Base-by-base conservation (phyloP, 768 basidiomycete species). In the Termitomyces sp. region DNA sequence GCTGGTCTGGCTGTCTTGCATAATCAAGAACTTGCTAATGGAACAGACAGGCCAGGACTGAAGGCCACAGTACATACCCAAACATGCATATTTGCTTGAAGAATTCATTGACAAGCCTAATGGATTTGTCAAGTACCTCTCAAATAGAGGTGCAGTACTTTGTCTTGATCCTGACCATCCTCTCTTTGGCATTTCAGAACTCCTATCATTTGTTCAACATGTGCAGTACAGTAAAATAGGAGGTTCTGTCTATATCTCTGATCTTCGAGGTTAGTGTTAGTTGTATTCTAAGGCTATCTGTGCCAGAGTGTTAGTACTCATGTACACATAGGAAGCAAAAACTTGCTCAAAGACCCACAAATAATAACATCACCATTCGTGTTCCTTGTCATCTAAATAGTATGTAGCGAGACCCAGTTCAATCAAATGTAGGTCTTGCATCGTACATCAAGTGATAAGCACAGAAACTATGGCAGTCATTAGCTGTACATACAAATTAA, bases 61-160 rank as follows among this genome's bases (percentile, higher is more conserved):
- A 50, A 36, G n/a, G 48, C 32, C 18, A 22, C 48, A 50, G n/a
- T n/a, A n/a, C n/a, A n/a, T 16, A 8, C 18, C 34, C 4, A 50
- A 50, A 34, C n/a, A 14, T 13, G 48, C 48, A 27, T 50, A 50
- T 24, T 34, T 46, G 7, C 29, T 64, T 0, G 62, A 66, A 39
- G 65, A 66, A 44, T 39, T 54, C 6, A 46, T 66, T 16, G 51
- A 48, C 5, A 24, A 32, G 24, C 14, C 55, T 5, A 16, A 47
- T 31, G 55, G 36, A 36, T 64, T 64, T 42, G 50, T 59, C 42
- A 66, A 66, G 50, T 66, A 64, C 53, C 57, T 66, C 26, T 53
- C 62, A 50, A 66, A 66, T 32, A 36, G 53, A 8, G 34, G 34
- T n/a, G 51, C 63, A 5, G 24, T 43, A 12, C 56, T 61, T 4